phyloP scores from a whole-genome alignment of 1,139 yeast species.

The Yamadazyma aaseri region DNA sequence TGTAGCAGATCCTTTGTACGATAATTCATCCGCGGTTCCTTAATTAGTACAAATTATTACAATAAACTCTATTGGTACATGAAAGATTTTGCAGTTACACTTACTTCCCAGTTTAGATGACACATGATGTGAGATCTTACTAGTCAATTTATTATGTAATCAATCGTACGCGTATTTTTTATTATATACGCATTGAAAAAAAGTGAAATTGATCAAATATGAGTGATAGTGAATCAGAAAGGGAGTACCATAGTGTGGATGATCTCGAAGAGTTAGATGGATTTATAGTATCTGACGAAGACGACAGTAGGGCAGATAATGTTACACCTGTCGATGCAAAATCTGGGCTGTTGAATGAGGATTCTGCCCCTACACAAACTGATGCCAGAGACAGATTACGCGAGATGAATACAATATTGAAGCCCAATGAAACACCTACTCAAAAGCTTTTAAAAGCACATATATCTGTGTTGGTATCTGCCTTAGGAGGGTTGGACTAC shows the following conservation, averaged over 20 bases:
- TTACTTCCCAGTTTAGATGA: too few species aligned
- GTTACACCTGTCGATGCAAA: conserved; percentile 17
- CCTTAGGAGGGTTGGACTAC: conserved; percentile 79
- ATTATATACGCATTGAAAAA: too few species aligned
- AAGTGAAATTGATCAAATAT: background rate
- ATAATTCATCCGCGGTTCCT: too few species aligned
- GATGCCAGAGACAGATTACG: conserved; percentile 25
- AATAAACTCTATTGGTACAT: too few species aligned
- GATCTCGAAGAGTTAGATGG: conserved; percentile 10
- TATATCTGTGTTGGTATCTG: conserved; percentile 70
- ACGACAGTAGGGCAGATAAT: conserved; percentile 11
- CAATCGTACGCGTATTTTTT: background rate
- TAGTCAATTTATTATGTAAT: background rate
- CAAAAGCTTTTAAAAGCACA: conserved; percentile 59
- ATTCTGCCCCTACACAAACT: background rate
- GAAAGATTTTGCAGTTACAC: too few species aligned
- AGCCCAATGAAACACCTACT: conserved; percentile 38
- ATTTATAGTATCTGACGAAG: conserved; percentile 13
- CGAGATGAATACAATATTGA: conserved; percentile 26
- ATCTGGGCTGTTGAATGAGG: conserved; percentile 6
- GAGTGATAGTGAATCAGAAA: conserved; percentile 9
- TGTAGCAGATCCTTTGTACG: too few species aligned
- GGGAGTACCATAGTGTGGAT: conserved; percentile 10
- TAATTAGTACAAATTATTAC: too few species aligned
- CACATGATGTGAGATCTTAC: too few species aligned